These are phyloP conservation scores for Neopestalotiopsis rosae DNA, from an alignment of 2,329 filamentous ascomycete species.

Conservation along the genomic window DNA sequence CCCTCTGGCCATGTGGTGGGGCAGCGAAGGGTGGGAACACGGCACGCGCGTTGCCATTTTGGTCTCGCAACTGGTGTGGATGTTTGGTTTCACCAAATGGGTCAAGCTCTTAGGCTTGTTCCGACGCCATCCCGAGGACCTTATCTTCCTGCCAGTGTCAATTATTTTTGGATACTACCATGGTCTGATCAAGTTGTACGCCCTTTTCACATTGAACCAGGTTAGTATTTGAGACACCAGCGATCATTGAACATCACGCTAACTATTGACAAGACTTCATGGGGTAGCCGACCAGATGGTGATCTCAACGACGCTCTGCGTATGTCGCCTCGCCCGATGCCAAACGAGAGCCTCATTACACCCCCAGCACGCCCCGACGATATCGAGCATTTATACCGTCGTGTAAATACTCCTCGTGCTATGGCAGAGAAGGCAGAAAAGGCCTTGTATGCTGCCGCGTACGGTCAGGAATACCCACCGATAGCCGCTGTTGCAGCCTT, in stretches of 20 bases:
- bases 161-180: conserved; percentile 93
- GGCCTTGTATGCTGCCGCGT: conserved; percentile 23
- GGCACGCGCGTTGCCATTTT: conserved; percentile 61
- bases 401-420: conserved; percentile 4
- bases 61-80: conserved; percentile 70
- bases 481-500: conserved; percentile 28
- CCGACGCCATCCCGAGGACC: conserved; percentile 80
- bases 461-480: conserved; percentile 25
- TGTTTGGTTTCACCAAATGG: conserved; percentile 84
- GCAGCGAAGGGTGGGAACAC: conserved; percentile 65
- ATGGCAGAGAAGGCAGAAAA: conserved; percentile 35
- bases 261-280: conserved; percentile 74
- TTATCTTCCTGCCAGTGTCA: conserved; percentile 82
- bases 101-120: conserved; percentile 91
- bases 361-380: conserved; percentile 38
- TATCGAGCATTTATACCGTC: conserved; percentile 23
- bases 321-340: conserved; percentile 57
- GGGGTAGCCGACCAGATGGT: conserved; percentile 92
- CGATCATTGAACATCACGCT: conserved; percentile 8
- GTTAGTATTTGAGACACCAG: conserved; percentile 56
- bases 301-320: conserved; percentile 81
- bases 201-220: conserved; percentile 80
- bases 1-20: conserved; percentile 71
- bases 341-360: conserved; percentile 41
- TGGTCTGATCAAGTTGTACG: conserved; percentile 89